These are phyloP conservation scores for Oryza brachyantha DNA, from an alignment of 176 grass and related monocot genomes.

Conservation along the genomic window DNA sequence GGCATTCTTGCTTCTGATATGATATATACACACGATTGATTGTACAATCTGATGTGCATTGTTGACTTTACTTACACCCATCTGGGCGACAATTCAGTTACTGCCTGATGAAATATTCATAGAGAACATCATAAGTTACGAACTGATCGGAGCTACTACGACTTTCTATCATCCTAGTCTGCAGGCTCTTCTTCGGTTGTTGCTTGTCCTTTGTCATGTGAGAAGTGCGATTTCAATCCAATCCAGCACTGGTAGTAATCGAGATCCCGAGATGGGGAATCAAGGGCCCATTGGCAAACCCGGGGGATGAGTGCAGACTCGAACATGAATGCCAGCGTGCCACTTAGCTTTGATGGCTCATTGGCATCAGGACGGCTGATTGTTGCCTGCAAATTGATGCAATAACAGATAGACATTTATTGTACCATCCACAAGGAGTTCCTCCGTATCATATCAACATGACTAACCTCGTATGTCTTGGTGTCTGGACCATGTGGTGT, in stretches of 20 bases:
- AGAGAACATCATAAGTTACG: neutral
- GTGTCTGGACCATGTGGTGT: conserved; percentile 96
- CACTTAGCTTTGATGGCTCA: conserved; percentile 49
- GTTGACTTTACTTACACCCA: neutral
- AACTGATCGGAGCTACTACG: neutral
- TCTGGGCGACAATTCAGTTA: neutral
- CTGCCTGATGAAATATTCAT: neutral
- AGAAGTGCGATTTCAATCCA: conserved; percentile 78
- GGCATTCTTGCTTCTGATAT: neutral
- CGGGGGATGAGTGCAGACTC: conserved; percentile 77
- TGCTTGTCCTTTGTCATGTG: neutral
- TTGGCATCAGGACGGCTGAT: conserved; percentile 37
- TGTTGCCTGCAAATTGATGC: conserved; percentile 39
- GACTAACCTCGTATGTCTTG: conserved; percentile 69
- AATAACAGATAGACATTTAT: neutral
- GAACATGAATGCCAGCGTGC: conserved; percentile 90
- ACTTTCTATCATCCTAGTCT: neutral
- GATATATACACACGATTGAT: neutral
- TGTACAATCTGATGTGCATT: neutral
- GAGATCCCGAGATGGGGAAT: conserved; percentile 53
- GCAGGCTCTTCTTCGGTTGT: neutral
- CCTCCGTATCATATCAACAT: neutral
- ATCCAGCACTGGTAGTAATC: conserved; percentile 95
- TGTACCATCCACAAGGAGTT: neutral
- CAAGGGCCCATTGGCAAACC: conserved; percentile 76